phyloP scores from a whole-genome alignment of 306 rosid genomes.

The Lagenaria siceraria region DNA sequence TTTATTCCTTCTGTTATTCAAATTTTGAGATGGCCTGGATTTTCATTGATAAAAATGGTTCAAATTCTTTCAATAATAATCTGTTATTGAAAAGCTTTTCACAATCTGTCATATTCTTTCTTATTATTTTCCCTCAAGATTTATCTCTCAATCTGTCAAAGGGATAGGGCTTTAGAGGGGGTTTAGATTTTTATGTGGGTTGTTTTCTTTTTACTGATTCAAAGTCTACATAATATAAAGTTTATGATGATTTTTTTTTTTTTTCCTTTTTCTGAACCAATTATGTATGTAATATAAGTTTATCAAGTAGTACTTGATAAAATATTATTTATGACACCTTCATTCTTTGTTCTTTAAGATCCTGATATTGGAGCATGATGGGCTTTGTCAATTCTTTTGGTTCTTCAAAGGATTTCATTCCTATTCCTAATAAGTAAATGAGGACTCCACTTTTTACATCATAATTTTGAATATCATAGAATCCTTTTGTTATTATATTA shows the following conservation, averaged over 20 bases:
- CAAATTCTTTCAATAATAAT: conserved; percentile 10
- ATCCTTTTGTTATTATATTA: too few species aligned
- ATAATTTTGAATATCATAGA: too few species aligned
- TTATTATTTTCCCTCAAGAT: neutral
- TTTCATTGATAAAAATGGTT: conserved; percentile 24
- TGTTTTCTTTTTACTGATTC: neutral
- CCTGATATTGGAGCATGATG: neutral
- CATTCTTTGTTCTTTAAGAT: neutral
- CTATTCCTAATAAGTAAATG: too few species aligned
- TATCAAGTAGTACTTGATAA: neutral
- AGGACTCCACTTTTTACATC: too few species aligned
- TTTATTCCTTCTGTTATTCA: conserved; percentile 14
- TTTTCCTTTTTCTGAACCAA: neutral
- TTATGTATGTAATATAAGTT: neutral
- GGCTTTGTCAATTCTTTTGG: neutral
- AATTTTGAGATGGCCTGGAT: conserved; percentile 31
- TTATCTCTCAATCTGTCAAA: neutral
- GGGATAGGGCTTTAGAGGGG: neutral
- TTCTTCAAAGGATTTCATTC: too few species aligned
- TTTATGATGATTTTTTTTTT: neutral
- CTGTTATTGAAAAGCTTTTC: neutral
- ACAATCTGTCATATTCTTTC: neutral
- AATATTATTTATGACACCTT: neutral
- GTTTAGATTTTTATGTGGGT: neutral
- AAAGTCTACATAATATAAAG: neutral